phyloP scores from a whole-genome alignment of 352 stramenopile species.

The Globisporangium heterothallicum region DNA sequence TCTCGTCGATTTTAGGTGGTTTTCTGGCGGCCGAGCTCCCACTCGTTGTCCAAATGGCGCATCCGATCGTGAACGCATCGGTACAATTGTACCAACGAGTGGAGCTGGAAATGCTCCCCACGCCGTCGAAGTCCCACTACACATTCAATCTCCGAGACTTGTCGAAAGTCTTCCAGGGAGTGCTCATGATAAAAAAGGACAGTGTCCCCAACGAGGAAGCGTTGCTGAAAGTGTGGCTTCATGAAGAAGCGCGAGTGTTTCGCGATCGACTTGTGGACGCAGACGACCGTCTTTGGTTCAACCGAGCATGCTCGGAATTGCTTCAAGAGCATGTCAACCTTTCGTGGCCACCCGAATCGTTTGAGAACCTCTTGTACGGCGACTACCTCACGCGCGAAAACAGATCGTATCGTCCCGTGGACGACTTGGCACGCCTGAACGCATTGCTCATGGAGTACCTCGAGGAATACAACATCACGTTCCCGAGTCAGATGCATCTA shows the following conservation, averaged over 20 bases:
- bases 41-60: conserved; percentile 60
- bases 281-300: conserved; percentile 87
- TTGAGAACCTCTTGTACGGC: conserved; percentile 86
- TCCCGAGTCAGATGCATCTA: conserved; percentile 90
- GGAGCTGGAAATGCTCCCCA: conserved; percentile 87
- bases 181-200: conserved; percentile 89
- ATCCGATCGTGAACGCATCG: conserved; percentile 81
- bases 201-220: conserved; percentile 63
- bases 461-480: conserved; percentile 94
- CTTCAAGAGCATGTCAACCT: conserved; percentile 62
- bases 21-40: conserved; percentile 77
- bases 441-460: conserved; percentile 86
- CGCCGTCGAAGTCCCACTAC: conserved; percentile 90
- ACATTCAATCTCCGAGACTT: conserved; percentile 94
- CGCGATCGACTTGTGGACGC: conserved; percentile 87
- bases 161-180: conserved; percentile 91
- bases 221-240: conserved; percentile 86
- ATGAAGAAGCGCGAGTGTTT: conserved; percentile 91
- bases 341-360: conserved; percentile 49
- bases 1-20: conserved; percentile 85
- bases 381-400: conserved; percentile 87
- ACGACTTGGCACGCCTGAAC: conserved; percentile 64
- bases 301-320: conserved; percentile 66
- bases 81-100: conserved; percentile 87
- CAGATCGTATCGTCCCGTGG: conserved; percentile 64